A percentile compares a stretch with the other conserved stretches of the same genome.
These are phyloP conservation scores for Apiotrichum gamsii DNA, from an alignment of 1,284 basidiomycete genomes.

Conservation along the genomic window DNA sequence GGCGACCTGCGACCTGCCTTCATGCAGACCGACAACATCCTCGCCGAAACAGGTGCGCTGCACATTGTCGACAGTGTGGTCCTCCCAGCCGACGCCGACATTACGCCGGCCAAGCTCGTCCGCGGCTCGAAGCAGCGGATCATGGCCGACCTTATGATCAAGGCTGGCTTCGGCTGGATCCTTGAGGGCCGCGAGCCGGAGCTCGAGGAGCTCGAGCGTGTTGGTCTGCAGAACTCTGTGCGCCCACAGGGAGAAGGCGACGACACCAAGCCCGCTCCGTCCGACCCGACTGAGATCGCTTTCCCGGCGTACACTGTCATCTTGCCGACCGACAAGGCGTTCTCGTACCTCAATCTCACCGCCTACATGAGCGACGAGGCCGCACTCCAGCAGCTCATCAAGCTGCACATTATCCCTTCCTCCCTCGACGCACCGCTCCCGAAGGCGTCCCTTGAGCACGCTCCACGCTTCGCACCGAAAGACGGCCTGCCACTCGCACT, in stretches of 20 bases:
- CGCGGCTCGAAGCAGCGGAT: conserved; percentile 79
- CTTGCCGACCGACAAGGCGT: conserved; percentile 85
- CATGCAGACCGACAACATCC: conserved; percentile 52
- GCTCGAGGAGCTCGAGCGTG: conserved; percentile 45
- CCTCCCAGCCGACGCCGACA: conserved; percentile 77
- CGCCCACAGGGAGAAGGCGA: conserved; percentile 35
- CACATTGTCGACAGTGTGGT: conserved; percentile 80
- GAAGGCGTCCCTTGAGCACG: conserved; percentile 2
- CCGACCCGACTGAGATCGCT: conserved; percentile 16
- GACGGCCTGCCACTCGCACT: conserved; percentile 61
- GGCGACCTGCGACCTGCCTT: conserved; percentile 35
- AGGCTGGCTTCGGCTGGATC: conserved; percentile 81
- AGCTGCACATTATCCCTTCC: conserved; percentile 78
- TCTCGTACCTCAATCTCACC: conserved; percentile 81
- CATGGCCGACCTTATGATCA: conserved; percentile 75
- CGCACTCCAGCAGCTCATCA: conserved; percentile 62
- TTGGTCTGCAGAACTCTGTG: conserved; percentile 42
- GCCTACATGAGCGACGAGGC: conserved; percentile 61
- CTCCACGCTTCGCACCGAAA: conserved; percentile 12
- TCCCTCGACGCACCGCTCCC: conserved; percentile 4
- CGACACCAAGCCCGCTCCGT: conserved; percentile 16
- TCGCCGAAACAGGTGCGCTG: conserved; percentile 80
- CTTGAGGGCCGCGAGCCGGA: conserved; percentile 75
- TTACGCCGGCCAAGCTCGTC: conserved; percentile 83
- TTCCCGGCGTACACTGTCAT: conserved; percentile 66